Evolutionary conservation across 2,329 filamentous ascomycete species (phyloP).

Genomic region (Botrytis cinerea): DNA sequence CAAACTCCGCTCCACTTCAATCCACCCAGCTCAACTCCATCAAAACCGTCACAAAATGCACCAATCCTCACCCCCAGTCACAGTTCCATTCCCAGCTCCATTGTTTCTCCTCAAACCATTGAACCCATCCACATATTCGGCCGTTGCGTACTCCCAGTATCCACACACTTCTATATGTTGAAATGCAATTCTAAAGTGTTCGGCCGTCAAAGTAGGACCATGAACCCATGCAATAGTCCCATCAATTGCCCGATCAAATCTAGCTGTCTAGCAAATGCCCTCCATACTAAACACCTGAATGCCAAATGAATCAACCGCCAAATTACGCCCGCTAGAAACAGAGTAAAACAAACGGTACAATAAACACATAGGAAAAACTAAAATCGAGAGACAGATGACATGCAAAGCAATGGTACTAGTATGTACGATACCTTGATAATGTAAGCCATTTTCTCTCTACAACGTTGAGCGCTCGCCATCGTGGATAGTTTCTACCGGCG

Average conservation of each 20-base stretch:
- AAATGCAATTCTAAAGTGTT: constrained; percentile 9
- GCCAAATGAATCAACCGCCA: neutral
- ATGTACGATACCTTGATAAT: neutral
- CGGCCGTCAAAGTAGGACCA: neutral
- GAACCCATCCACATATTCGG: neutral
- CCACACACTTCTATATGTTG: constrained; percentile 11
- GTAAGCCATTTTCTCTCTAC: neutral
- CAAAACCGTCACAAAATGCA: neutral
- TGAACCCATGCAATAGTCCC: neutral
- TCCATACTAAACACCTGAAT: neutral
- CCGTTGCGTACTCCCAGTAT: neutral
- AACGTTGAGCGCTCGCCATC: neutral
- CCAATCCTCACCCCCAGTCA: neutral
- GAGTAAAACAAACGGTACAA: neutral
- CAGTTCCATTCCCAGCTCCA: neutral
- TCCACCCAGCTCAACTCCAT: neutral
- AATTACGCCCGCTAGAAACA: neutral
- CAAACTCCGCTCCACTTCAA: neutral
- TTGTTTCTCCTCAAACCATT: neutral
- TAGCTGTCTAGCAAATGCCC: neutral
- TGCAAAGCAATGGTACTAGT: neutral
- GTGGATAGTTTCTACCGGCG: neutral
- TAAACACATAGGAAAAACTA: neutral
- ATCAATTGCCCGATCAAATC: neutral
- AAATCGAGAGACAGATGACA: neutral